Evolutionary conservation across 305 asterid genomes (phyloP), one percentile per base, ranked within the genome.

Genomic region (Ajuga reptans): DNA sequence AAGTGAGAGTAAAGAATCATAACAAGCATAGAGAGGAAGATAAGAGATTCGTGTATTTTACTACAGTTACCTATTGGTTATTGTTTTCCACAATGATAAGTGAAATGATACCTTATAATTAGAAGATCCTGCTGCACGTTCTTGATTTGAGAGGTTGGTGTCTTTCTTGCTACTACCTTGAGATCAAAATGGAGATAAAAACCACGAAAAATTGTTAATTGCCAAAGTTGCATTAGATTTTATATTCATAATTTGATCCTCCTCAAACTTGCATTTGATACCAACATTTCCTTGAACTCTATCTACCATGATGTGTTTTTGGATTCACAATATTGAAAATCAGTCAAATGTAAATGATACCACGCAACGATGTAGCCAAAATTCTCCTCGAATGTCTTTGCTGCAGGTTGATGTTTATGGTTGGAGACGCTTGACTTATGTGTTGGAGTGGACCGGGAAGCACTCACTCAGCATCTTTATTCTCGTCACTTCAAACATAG

Each of bases 371-470:
- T 29, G 1, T 29, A 0, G 43, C 14, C 18, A 41, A 52, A 12
- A 37, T 62, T 9, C 18, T 29, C 6, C 8, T 39, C 42, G 0
- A 21, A 45, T 55, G 24, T n/a, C n/a, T 24, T 71, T 12, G 17
- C 31, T 58, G 50, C 76, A 89, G 95, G 90, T 89, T 53, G 97
- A 91, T 74, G 86, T 89, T 37, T 87, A 77, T 47, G 86, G 88
- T 6, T 86, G 96, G 96, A 83, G 88, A 78, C 65, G 82, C 42
- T 47, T 58, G 74, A 75, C 88, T 21, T 84, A 9, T 52, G 74
- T 54, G 39, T 49, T 85, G 21, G 95, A 84, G 75, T 82, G 91
- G 96, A 86, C 89, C 74, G 97, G 97, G 47, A 91, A 89, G 76
- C 93, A 87, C 71, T 78, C 97, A 5, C 82, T 89, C n/a, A 69